Evolutionary conservation across 2,329 filamentous ascomycete species (phyloP), one percentile per base, ranked within the genome.

Genomic region (Massarina eburnea): DNA sequence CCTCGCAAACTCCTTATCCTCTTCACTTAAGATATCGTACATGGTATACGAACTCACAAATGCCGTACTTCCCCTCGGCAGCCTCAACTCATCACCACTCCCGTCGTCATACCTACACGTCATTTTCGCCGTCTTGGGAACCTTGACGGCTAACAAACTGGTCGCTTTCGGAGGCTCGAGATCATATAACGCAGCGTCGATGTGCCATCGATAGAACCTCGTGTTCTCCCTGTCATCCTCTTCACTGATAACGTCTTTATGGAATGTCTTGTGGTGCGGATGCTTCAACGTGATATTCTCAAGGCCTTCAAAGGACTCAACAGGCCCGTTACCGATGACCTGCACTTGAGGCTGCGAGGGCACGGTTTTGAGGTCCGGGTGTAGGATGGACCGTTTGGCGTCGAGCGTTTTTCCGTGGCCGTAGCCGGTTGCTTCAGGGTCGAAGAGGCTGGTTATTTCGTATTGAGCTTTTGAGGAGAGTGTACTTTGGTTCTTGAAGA

Each of bases 301-400:
- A 8, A 91, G 73, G 1, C 87, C 88, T 63, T 91, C 86, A 57
- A 89, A 91, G 24, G 80, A 78, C 1, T 78, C 66, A 1, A 91
- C 78, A 37, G 80, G 78, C 4, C 88, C 88, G 59, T 91, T 89
- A 32, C 88, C 88, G 49, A 91, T 91, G 43, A 91, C 83, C 61
- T 91, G 88, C 1, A 89, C 85, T 65, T 91, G 86, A 0, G 88
- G 86, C 65, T 91, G 88, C 57, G 89, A 84, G 0, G 88, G 87
- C 33, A 91, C 82, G 0, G 88, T 91, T 73, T 91, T 90, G 15
- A 91, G 76, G 57, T 91, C 88, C 0, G 88, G 88, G 62, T 91
- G 86, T 15, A 91, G 77, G 58, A 91, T 83, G 44, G 72, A 76
- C 41, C 76, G 79, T 65, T 83, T 83, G 7, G 76, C 77, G 57